phyloP scores from a whole-genome alignment of 148 eudicot species.

The Euryodendron excelsum region DNA sequence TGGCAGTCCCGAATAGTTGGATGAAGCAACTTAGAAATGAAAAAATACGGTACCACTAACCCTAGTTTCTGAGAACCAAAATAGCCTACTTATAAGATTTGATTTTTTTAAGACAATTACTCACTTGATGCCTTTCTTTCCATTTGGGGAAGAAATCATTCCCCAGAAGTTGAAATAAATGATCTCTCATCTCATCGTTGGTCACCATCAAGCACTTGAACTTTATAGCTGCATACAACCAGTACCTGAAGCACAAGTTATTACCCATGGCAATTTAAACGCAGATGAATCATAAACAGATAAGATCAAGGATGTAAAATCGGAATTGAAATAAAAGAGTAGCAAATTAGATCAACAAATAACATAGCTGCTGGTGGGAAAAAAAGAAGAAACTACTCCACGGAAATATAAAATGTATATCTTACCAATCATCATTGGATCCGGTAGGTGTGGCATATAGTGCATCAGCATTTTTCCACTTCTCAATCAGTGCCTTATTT shows the following conservation, averaged over 20 bases:
- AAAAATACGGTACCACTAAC: not conserved
- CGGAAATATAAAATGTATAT: constrained; percentile 3
- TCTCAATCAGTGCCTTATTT: constrained; percentile 54
- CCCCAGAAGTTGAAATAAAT: constrained; percentile 76
- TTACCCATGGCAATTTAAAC: constrained; percentile 10
- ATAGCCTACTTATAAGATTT: not conserved
- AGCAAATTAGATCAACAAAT: not conserved
- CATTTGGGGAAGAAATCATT: constrained; percentile 89
- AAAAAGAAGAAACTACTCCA: not conserved
- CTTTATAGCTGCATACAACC: constrained; percentile 93
- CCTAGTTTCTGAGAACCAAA: not conserved
- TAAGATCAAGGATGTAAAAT: constrained; percentile 4
- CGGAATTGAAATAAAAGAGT: not conserved
- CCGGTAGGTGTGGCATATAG: constrained; percentile 91
- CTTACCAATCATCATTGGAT: constrained; percentile 96
- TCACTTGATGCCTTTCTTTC: constrained; percentile 97
- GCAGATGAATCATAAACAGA: constrained; percentile 12
- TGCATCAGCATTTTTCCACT: constrained; percentile 77
- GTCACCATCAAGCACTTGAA: constrained; percentile 74
- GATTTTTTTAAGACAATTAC: not conserved
- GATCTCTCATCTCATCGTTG: constrained; percentile 96
- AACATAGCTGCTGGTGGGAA: not conserved
- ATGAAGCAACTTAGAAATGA: constrained; percentile 10
- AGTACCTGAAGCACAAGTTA: constrained; percentile 62
- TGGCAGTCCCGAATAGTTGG: not conserved